Evolutionary conservation across 2,329 filamentous ascomycete species (phyloP).

Genomic region (Diaporthe ilicicola): DNA sequence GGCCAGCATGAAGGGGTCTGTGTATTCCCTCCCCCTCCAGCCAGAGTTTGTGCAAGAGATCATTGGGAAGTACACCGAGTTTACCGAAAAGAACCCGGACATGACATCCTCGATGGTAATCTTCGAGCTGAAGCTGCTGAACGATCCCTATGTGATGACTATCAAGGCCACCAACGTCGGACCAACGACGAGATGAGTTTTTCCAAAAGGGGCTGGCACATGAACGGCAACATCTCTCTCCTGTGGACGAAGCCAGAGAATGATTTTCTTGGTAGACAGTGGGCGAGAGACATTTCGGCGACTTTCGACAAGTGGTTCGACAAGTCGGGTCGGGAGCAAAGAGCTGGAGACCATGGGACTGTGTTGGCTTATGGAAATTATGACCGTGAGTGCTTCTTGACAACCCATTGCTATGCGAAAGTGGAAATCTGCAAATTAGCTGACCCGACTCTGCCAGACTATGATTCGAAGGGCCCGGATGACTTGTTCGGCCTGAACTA

Average conservation of each 20-base stretch:
- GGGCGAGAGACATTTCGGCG: background rate
- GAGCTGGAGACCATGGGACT: background rate
- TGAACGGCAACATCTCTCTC: background rate
- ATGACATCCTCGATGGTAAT: background rate
- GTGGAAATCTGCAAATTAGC: background rate
- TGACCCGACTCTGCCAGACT: background rate
- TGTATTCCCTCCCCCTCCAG: background rate
- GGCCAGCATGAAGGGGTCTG: background rate
- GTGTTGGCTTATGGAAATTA: background rate
- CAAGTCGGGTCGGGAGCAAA: background rate
- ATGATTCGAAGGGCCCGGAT: background rate
- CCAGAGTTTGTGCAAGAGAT: background rate
- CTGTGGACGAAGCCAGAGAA: background rate
- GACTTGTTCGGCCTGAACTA: background rate
- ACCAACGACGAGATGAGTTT: slow-evolving; percentile 47
- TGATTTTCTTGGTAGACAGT: background rate
- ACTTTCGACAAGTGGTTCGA: slow-evolving; percentile 5
- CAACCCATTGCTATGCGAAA: no score
- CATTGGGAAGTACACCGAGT: background rate
- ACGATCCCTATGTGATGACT: slow-evolving; percentile 47
- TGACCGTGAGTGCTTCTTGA: background rate
- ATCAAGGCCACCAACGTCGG: slow-evolving; percentile 52
- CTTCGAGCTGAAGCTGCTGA: slow-evolving; percentile 44
- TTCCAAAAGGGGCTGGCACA: slow-evolving; percentile 2
- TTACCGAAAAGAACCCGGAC: background rate